These are phyloP conservation scores for Nakataea oryzae DNA, from an alignment of 2,329 filamentous ascomycete species.

Conservation along the genomic window DNA sequence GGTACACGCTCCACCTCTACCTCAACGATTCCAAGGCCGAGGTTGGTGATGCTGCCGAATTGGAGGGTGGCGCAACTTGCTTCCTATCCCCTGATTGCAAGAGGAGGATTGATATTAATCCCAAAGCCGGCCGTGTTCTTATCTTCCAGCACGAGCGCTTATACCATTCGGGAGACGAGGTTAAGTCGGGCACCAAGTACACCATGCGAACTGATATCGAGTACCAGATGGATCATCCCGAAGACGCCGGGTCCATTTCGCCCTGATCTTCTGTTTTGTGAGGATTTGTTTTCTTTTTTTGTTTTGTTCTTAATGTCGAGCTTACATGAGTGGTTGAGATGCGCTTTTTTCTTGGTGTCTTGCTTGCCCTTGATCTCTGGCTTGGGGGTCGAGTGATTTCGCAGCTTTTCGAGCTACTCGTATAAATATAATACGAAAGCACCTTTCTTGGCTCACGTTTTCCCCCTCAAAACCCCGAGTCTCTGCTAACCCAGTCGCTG, in stretches of 20 bases:
- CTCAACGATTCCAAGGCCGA: conserved; percentile 36
- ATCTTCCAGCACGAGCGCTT: conserved; percentile 47
- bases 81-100: conserved; percentile 35
- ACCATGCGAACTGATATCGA: conserved; percentile 46
- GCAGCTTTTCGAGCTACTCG: not conserved
- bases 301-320: too few species aligned
- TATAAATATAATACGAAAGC: too few species aligned
- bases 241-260: not conserved
- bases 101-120: conserved; percentile 39
- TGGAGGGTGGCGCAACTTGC: conserved; percentile 43
- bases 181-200: conserved; percentile 41
- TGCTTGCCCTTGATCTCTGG: not conserved
- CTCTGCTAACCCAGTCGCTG: not conserved
- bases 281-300: not conserved
- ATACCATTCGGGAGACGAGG: conserved; percentile 42
- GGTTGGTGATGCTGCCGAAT: conserved; percentile 19
- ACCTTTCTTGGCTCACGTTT: too few species aligned
- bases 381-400: not conserved
- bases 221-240: conserved; percentile 21
- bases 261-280: not conserved
- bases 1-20: conserved; percentile 47
- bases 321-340: too few species aligned
- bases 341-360: not conserved
- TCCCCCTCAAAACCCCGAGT: too few species aligned
- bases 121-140: conserved; percentile 45